Evolutionary conservation across 2,329 filamentous ascomycete species (phyloP).

Genomic region (Aspergillus viridinutans): DNA sequence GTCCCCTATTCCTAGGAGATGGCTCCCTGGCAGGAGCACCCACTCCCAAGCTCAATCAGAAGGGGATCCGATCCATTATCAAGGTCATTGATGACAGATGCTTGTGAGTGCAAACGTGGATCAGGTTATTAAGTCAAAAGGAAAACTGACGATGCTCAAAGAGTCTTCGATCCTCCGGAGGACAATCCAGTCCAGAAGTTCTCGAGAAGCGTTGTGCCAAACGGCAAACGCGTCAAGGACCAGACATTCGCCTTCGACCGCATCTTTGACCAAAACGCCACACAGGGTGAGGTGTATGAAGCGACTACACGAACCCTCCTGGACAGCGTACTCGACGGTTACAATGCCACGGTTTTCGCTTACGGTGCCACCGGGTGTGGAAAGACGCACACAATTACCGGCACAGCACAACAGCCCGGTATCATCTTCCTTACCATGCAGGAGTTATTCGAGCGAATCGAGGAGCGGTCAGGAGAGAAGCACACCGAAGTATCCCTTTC

Average conservation of each 20-base stretch:
- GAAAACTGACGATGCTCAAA: slow-evolving; percentile 37
- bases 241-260: slow-evolving; percentile 96
- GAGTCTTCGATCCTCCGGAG: slow-evolving; percentile 95
- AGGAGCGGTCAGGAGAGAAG: slow-evolving; percentile 81
- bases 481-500: slow-evolving; percentile 85
- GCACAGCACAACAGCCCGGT: slow-evolving; percentile 84
- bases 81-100: slow-evolving; percentile 96
- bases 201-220: slow-evolving; percentile 71
- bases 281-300: slow-evolving; percentile 92
- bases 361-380: slow-evolving; percentile 97
- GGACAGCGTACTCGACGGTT: slow-evolving; percentile 92
- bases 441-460: slow-evolving; percentile 93
- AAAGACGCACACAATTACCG: slow-evolving; percentile 96
- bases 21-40: slow-evolving; percentile 87
- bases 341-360: slow-evolving; percentile 97
- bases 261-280: slow-evolving; percentile 92
- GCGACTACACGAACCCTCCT: slow-evolving; percentile 83
- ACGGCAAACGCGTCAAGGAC: slow-evolving; percentile 91
- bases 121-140: neutral
- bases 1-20: slow-evolving; percentile 89
- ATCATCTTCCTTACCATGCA: slow-evolving; percentile 99
- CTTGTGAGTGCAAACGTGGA: slow-evolving; percentile 59
- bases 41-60: slow-evolving; percentile 76
- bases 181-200: slow-evolving; percentile 89
- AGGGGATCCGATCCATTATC: slow-evolving; percentile 85